Evolutionary conservation across 116 monocot genomes (phyloP), one percentile per base, ranked within the genome.

Genomic region (Phalaenopsis hybrid): DNA sequence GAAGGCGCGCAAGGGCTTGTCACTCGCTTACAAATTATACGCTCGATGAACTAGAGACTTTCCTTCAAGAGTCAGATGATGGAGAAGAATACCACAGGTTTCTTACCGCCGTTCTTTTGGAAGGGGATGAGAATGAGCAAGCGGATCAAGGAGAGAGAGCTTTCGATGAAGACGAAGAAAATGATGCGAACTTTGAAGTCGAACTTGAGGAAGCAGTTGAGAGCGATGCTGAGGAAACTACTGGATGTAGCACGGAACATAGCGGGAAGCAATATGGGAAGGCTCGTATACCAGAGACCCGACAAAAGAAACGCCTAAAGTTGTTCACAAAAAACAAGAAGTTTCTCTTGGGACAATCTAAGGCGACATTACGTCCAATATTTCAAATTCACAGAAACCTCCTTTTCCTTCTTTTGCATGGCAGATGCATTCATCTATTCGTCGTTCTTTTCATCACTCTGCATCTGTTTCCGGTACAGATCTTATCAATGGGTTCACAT

Each of bases 61-160:
- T 97, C 79, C 94, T 97, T 65, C 97, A 97, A 87, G 97, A 94
- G 81, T 97, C 97, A 48, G 97, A 94, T 81, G 93, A 97, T 49
- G 88, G 92, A 83, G 96, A 92, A 78, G 96, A 93, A 80, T 97
- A 97, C 50, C 87, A 82, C 59, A 92, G 90, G 83, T 97, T 97
- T 90, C 92, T 97, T 85, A 84, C 97, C 13, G 89, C 90, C 82
- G 94, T 97, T 80, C 74, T 94, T 16, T 25, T 82, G 43, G 92
- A 77, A 70, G 89, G 76, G 75, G 77, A 58, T 28, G 84, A 82
- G 49, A 65, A 81, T 50, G 85, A 12, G 41, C 75, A 85, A 74
- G 79, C 78, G 50, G 85, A 79, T 21, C 84, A 82, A 55, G 85
- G 65, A 37, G 78, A 88, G 59, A 89, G 80, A 51, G 84, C 78